Conservation (phyloP, 306 rosid species). For the Citrullus mucosospermus region DNA sequence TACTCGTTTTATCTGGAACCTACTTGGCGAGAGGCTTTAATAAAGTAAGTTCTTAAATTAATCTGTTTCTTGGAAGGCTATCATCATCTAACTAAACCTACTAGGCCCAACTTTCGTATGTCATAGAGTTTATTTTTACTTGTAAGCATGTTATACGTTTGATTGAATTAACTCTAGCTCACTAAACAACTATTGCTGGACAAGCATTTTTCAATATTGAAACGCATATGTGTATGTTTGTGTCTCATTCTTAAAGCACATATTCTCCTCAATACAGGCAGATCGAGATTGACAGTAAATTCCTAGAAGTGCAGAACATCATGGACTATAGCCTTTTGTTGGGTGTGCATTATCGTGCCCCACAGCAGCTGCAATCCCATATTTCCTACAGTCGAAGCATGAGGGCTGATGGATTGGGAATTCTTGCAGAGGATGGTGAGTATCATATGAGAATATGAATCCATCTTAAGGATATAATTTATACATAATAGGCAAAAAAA, state of each 20-base stretch:
- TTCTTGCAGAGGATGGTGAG: constrained; percentile 90
- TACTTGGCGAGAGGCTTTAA: constrained; percentile 77
- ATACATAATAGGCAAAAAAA: background rate
- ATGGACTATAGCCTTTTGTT: constrained; percentile 97
- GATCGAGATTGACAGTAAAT: constrained; percentile 82
- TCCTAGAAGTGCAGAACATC: constrained; percentile 77
- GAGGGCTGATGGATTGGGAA: constrained; percentile 60
- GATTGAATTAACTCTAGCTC: background rate
- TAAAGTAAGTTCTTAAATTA: constrained; percentile 42
- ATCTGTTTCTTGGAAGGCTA: background rate
- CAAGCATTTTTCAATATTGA: background rate
- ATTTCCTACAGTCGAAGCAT: constrained; percentile 25
- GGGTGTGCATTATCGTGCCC: constrained; percentile 98
- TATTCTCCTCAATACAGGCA: constrained; percentile 41
- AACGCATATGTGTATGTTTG: background rate
- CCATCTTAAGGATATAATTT: background rate
- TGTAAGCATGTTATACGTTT: background rate
- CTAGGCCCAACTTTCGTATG: background rate
- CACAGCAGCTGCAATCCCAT: constrained; percentile 53
- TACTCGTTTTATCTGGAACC: constrained; percentile 89
- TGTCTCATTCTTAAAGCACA: background rate
- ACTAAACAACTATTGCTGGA: background rate
- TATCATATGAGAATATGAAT: background rate
- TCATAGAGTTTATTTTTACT: background rate
- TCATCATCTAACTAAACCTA: background rate